These are phyloP conservation scores for Bruguiera sexangula DNA, from an alignment of 345 rosid species.

Conservation along the genomic window DNA sequence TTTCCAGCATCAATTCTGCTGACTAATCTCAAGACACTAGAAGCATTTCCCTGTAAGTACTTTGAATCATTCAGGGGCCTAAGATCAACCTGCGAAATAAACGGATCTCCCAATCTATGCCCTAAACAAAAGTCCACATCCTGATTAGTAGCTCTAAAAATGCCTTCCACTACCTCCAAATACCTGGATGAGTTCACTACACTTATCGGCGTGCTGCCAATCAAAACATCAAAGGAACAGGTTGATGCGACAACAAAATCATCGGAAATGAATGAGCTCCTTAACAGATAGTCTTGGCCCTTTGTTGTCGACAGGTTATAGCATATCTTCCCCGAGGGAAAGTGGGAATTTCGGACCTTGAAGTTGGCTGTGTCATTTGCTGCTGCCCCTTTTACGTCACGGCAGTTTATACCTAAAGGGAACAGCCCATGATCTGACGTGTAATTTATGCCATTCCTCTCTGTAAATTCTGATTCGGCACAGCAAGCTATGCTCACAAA, in stretches of 20 bases:
- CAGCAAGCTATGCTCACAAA: constrained; percentile 60
- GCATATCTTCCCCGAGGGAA: constrained; percentile 46
- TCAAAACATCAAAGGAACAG: constrained; percentile 26
- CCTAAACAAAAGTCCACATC: constrained; percentile 45
- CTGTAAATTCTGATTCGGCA: constrained; percentile 27
- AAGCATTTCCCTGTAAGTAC: constrained; percentile 30
- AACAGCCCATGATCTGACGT: constrained; percentile 40
- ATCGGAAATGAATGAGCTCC: constrained; percentile 37
- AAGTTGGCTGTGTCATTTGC: constrained; percentile 13
- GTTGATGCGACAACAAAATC: constrained; percentile 14
- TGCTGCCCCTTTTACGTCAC: constrained; percentile 15
- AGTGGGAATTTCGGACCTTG: constrained; percentile 37
- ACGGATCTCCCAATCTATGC: constrained; percentile 38
- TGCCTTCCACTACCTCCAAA: constrained; percentile 44
- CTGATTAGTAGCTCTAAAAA: constrained; percentile 36
- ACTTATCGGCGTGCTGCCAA: constrained; percentile 41
- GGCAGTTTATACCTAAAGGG: constrained; percentile 32
- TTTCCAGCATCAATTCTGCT: constrained; percentile 43
- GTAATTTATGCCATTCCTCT: constrained; percentile 29
- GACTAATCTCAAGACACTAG: constrained; percentile 40
- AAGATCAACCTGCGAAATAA: constrained; percentile 50
- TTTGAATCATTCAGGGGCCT: constrained; percentile 39
- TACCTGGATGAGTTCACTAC: constrained; percentile 28
- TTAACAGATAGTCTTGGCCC: constrained; percentile 42
- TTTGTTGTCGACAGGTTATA: constrained; percentile 36